These are phyloP conservation scores for Colletotrichum incanum DNA, from an alignment of 2,329 filamentous ascomycete species.

Conservation along the genomic window DNA sequence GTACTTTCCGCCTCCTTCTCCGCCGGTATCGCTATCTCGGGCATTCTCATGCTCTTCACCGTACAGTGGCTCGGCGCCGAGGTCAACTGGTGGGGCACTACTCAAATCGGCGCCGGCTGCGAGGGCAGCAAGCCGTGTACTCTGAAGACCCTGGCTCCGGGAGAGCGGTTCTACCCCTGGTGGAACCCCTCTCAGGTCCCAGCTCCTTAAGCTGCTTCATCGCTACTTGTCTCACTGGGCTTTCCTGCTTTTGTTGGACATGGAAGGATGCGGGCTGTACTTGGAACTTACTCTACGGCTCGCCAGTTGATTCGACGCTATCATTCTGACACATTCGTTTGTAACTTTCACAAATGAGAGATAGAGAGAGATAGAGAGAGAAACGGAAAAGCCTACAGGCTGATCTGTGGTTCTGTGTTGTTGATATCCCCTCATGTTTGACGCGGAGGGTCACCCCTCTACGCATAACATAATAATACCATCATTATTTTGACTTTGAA, in stretches of 20 bases:
- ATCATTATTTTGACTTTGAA: neutral
- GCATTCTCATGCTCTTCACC: constrained; percentile 52
- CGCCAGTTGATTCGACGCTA: neutral
- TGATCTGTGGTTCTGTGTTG: neutral
- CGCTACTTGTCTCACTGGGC: constrained; percentile 33
- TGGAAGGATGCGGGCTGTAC: constrained; percentile 10
- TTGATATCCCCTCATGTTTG: constrained; percentile 28
- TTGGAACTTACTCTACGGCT: neutral
- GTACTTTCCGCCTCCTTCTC: constrained; percentile 52
- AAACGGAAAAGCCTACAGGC: neutral
- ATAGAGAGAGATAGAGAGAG: constrained; percentile 3
- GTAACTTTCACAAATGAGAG: constrained; percentile 1
- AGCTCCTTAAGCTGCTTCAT: constrained; percentile 29
- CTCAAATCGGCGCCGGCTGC: constrained; percentile 44
- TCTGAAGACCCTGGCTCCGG: constrained; percentile 46
- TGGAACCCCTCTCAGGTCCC: constrained; percentile 44
- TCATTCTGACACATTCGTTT: constrained; percentile 1
- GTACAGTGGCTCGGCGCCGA: constrained; percentile 47
- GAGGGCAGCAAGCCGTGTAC: constrained; percentile 46
- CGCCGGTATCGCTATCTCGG: constrained; percentile 52
- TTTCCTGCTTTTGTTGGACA: constrained; percentile 27
- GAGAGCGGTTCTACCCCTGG: constrained; percentile 59
- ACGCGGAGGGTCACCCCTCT: neutral
- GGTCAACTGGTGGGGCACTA: constrained; percentile 52
- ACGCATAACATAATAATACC: constrained; percentile 1